phyloP scores from a whole-genome alignment of 371 early-diverging fungal species.

The Mortierella sp. region DNA sequence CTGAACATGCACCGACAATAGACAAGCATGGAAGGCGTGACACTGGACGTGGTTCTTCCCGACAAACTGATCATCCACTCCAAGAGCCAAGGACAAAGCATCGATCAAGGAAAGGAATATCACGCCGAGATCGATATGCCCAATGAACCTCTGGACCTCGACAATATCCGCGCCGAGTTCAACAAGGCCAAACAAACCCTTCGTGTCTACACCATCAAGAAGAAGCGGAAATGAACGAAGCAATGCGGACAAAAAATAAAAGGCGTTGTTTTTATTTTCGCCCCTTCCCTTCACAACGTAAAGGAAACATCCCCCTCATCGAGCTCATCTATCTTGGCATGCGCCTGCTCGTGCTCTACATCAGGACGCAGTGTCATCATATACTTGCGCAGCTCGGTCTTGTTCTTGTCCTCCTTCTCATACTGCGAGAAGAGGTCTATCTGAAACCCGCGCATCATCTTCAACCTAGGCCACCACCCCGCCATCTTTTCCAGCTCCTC shows the following conservation, averaged over 20 bases:
- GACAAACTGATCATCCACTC: constrained; percentile 45
- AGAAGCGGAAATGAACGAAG: constrained; percentile 30
- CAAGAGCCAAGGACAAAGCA: constrained; percentile 33
- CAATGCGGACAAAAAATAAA: neutral
- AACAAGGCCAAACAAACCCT: constrained; percentile 17
- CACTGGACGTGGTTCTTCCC: constrained; percentile 43
- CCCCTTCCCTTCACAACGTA: too few relatives aligned
- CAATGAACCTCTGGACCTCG: constrained; percentile 49
- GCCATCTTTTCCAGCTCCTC: too few relatives aligned
- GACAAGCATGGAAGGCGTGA: constrained; percentile 31
- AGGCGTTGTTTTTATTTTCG: neutral
- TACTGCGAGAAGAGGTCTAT: too few relatives aligned
- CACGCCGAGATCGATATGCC: constrained; percentile 49
- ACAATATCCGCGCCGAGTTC: constrained; percentile 38
- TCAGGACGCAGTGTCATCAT: neutral
- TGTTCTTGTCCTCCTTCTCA: too few relatives aligned
- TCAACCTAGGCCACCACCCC: too few relatives aligned
- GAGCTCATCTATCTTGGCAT: too few relatives aligned
- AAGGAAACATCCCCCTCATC: too few relatives aligned
- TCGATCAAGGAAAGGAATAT: constrained; percentile 47
- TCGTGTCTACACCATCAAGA: constrained; percentile 38
- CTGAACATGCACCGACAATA: neutral
- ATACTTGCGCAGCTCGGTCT: too few relatives aligned
- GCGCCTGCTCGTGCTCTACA: neutral
- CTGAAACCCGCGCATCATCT: too few relatives aligned